These are phyloP conservation scores for Aspergillus sclerotialis DNA, from an alignment of 2,329 filamentous ascomycete genomes.

Conservation along the genomic window DNA sequence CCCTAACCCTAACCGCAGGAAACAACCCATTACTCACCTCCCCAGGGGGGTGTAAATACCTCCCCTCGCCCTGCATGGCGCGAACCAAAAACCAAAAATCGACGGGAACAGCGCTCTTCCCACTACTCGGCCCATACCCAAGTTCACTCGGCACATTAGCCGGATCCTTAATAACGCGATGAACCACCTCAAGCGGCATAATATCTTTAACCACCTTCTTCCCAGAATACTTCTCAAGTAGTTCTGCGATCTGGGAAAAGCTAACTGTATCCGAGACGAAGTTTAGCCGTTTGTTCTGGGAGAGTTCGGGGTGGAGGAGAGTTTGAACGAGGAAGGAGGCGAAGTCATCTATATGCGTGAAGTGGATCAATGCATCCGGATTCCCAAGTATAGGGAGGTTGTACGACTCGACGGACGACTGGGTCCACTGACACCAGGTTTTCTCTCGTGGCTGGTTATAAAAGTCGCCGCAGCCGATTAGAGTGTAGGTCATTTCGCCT, in stretches of 20 bases:
- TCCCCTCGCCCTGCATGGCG: conserved; percentile 14
- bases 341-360: conserved; percentile 18
- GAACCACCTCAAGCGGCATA: conserved; percentile 10
- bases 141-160: conserved; percentile 9
- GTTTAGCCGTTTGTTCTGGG: conserved; percentile 16
- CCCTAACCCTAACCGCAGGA: conserved; percentile 1
- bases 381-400: conserved; percentile 17
- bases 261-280: conserved; percentile 18
- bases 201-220: conserved; percentile 10
- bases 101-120: conserved; percentile 11
- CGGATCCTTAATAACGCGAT: conserved; percentile 9
- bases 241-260: conserved; percentile 12
- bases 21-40: conserved; percentile 13
- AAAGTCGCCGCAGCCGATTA: conserved; percentile 25
- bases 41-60: conserved; percentile 13
- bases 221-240: conserved; percentile 14
- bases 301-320: conserved; percentile 13
- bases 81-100: conserved; percentile 21
- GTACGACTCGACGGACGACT: conserved; percentile 12
- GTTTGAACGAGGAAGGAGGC: conserved; percentile 19
- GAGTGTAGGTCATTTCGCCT: conserved; percentile 22
- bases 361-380: conserved; percentile 16
- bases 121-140: neutral
- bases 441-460: conserved; percentile 22
- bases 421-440: conserved; percentile 20